A percentile compares a stretch with the other conserved stretches of the same genome.
These are phyloP conservation scores for Cystobasidiopsis lactophilus DNA, from an alignment of 768 basidiomycete genomes.

Conservation along the genomic window DNA sequence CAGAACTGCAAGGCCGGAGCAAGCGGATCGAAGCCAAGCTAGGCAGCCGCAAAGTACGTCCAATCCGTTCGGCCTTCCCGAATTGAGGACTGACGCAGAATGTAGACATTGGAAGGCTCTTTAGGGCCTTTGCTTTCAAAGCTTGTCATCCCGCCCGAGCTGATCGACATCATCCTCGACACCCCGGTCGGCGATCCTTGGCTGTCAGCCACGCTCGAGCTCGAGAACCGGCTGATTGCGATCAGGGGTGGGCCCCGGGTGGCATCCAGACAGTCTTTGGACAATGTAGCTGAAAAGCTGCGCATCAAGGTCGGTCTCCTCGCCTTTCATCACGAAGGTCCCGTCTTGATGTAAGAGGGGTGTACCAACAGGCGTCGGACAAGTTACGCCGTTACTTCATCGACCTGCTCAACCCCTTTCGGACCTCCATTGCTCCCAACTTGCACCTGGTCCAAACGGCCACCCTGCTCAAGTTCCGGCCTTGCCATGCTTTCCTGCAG, in stretches of 20 bases:
- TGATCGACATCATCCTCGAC: slow-evolving; percentile 59
- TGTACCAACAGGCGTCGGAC: slow-evolving; percentile 48
- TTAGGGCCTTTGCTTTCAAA: slow-evolving; percentile 57
- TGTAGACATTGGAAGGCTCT: slow-evolving; percentile 68
- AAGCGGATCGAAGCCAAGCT: slow-evolving; percentile 73
- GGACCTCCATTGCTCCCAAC: slow-evolving; percentile 63
- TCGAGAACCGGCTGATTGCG: slow-evolving; percentile 50
- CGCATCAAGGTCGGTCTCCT: slow-evolving; percentile 51
- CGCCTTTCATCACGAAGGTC: background rate
- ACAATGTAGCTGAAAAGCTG: slow-evolving; percentile 62
- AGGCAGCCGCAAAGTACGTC: slow-evolving; percentile 55
- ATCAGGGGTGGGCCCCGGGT: slow-evolving; percentile 55
- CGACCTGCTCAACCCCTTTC: slow-evolving; percentile 58
- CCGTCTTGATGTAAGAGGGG: background rate
- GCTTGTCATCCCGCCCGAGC: slow-evolving; percentile 56
- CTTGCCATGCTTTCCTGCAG: slow-evolving; percentile 63
- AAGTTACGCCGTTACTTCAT: slow-evolving; percentile 75
- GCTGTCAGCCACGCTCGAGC: slow-evolving; percentile 56
- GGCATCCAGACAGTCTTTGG: slow-evolving; percentile 62
- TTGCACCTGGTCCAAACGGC: slow-evolving; percentile 80
- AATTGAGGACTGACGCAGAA: background rate
- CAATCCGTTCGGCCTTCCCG: background rate
- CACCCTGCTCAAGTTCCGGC: slow-evolving; percentile 55
- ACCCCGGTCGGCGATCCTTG: slow-evolving; percentile 69
- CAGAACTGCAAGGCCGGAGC: slow-evolving; percentile 72